Conservation (phyloP, 2,329 filamentous ascomycete species). For the Colletotrichum trifolii region DNA sequence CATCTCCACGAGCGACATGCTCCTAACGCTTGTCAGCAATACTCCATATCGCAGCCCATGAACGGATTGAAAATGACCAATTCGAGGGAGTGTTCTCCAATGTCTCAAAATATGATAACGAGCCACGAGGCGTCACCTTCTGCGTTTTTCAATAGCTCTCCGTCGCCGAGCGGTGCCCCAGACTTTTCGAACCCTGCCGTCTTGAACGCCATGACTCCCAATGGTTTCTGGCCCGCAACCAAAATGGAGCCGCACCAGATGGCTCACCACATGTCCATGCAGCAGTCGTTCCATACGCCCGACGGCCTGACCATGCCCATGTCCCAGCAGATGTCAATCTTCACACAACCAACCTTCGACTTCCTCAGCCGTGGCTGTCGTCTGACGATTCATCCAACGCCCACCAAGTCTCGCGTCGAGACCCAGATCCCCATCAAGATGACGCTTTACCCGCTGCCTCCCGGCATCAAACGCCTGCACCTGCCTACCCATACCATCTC, state of each 20-base stretch:
- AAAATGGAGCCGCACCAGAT: constrained; percentile 42
- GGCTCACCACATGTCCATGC: constrained; percentile 26
- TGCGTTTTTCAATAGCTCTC: constrained; percentile 57
- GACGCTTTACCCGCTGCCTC: constrained; percentile 79
- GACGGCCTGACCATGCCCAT: constrained; percentile 40
- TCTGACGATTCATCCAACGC: constrained; percentile 73
- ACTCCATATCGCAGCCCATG: constrained; percentile 62
- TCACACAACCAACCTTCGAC: constrained; percentile 42
- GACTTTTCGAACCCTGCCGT: constrained; percentile 48
- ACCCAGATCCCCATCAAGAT: constrained; percentile 94
- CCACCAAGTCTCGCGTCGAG: constrained; percentile 90
- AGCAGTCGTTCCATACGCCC: constrained; percentile 40
- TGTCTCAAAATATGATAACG: constrained; percentile 58
- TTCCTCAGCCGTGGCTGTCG: constrained; percentile 50
- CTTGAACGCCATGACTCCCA: constrained; percentile 42
- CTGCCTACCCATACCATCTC: constrained; percentile 92
- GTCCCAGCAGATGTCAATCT: constrained; percentile 45
- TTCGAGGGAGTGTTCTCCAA: constrained; percentile 66
- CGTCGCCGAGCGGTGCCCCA: constrained; percentile 55
- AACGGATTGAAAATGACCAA: constrained; percentile 57
- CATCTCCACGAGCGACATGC: not conserved
- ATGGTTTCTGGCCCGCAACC: constrained; percentile 49
- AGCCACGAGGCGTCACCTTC: constrained; percentile 65
- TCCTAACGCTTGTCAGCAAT: constrained; percentile 56
- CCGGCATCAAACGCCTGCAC: constrained; percentile 82